A percentile compares a stretch with the other conserved stretches of the same genome.
These are phyloP conservation scores for Gossypium rotundifolium DNA, from an alignment of 345 rosid species.

Conservation along the genomic window DNA sequence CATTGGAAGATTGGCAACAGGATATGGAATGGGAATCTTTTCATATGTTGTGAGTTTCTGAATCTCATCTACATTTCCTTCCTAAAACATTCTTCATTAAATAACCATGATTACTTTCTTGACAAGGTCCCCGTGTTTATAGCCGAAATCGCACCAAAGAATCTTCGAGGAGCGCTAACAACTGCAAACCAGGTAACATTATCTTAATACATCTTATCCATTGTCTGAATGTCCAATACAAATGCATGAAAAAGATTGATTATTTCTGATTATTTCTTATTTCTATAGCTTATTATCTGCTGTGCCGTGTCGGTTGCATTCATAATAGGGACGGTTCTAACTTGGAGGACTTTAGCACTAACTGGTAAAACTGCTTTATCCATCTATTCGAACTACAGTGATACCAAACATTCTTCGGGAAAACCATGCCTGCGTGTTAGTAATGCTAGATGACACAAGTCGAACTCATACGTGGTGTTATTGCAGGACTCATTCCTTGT, in stretches of 20 bases:
- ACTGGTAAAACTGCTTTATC: conserved; percentile 37
- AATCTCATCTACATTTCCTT: background rate
- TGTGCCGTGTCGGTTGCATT: conserved; percentile 77
- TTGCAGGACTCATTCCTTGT: conserved; percentile 79
- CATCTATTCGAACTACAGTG: background rate
- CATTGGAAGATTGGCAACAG: conserved; percentile 71
- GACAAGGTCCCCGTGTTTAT: conserved; percentile 76
- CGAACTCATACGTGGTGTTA: conserved; percentile 15
- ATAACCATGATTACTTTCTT: conserved; percentile 2
- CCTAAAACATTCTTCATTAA: background rate
- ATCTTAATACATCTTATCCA: background rate
- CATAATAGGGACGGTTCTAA: conserved; percentile 67
- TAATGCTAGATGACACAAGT: background rate
- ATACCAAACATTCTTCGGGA: background rate
- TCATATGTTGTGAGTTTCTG: conserved; percentile 64
- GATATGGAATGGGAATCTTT: conserved; percentile 89
- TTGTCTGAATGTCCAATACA: background rate
- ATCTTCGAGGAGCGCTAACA: conserved; percentile 76
- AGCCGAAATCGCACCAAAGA: conserved; percentile 85
- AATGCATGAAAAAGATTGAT: background rate
- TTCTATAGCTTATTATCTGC: conserved; percentile 63
- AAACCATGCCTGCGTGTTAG: background rate
- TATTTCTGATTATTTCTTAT: too few relatives aligned
- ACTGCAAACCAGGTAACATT: conserved; percentile 67
- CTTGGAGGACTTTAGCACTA: conserved; percentile 82